These are phyloP conservation scores for Globisporangium paddicum DNA, from an alignment of 352 stramenopile species.

Conservation along the genomic window DNA sequence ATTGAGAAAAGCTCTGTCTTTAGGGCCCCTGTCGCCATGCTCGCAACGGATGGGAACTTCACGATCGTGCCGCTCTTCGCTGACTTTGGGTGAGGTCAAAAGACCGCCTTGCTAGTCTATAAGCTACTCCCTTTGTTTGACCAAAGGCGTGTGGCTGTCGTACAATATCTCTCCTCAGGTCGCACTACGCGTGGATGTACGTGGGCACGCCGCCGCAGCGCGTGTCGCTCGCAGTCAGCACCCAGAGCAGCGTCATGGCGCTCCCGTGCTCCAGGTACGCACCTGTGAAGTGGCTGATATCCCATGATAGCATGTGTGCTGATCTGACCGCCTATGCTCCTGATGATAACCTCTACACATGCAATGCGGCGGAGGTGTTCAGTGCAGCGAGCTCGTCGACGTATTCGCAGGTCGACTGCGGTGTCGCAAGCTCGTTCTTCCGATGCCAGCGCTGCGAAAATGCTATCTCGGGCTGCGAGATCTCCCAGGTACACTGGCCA, in stretches of 20 bases:
- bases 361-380: conserved; percentile 65
- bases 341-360: no score
- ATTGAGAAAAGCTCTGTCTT: background rate
- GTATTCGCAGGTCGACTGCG: conserved; percentile 59
- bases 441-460: conserved; percentile 38
- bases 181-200: conserved; percentile 80
- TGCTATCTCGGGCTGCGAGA: conserved; percentile 36
- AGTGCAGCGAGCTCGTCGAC: conserved; percentile 54
- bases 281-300: no score
- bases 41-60: background rate
- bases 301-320: no score
- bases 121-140: no score
- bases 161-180: no score
- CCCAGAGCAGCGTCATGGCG: conserved; percentile 60
- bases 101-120: background rate
- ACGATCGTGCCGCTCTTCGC: background rate
- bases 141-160: no score
- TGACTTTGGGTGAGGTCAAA: background rate
- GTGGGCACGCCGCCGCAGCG: conserved; percentile 69
- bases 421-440: conserved; percentile 34
- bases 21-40: no score
- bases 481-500: conserved; percentile 36
- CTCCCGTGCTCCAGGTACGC: conserved; percentile 65
- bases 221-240: conserved; percentile 73
- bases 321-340: no score